These are phyloP conservation scores for Erodium texanum DNA, from an alignment of 441 rosid species.

Conservation along the genomic window DNA sequence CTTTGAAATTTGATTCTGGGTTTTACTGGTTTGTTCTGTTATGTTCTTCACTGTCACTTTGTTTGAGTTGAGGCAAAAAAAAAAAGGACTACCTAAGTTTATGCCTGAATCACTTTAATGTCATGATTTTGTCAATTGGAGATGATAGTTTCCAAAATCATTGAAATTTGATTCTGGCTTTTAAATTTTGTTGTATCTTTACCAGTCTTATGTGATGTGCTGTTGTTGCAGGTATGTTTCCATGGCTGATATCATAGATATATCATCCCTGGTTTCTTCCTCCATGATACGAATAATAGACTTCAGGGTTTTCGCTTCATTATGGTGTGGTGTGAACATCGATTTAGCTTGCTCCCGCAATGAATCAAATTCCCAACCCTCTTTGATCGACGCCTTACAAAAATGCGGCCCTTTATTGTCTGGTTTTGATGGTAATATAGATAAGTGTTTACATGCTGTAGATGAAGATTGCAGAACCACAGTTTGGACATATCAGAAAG, in stretches of 20 bases:
- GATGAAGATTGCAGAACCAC: slow-evolving; percentile 81
- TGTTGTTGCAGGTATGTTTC: slow-evolving; percentile 57
- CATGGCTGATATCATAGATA: slow-evolving; percentile 65
- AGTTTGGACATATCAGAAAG: slow-evolving; percentile 62
- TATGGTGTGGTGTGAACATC: slow-evolving; percentile 49
- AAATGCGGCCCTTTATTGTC: slow-evolving; percentile 59
- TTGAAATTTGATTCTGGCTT: background rate
- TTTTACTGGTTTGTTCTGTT: too few species aligned
- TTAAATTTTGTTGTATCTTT: background rate
- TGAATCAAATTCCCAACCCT: slow-evolving; percentile 25
- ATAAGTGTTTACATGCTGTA: slow-evolving; percentile 49
- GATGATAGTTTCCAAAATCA: background rate
- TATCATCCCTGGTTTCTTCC: slow-evolving; percentile 56
- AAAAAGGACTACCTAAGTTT: too few species aligned
- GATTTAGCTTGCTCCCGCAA: slow-evolving; percentile 34
- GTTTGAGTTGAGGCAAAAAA: too few species aligned
- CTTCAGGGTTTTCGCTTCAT: slow-evolving; percentile 63
- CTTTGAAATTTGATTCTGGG: too few species aligned
- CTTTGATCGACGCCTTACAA: slow-evolving; percentile 38
- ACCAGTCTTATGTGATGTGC: background rate
- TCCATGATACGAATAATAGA: slow-evolving; percentile 52
- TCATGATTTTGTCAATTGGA: background rate
- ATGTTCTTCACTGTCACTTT: too few species aligned
- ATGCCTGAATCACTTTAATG: background rate
- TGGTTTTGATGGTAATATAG: slow-evolving; percentile 53